Evolutionary conservation across 305 asterid genomes (phyloP), one percentile per base, ranked within the genome.

Genomic region (Salvia sclarea): DNA sequence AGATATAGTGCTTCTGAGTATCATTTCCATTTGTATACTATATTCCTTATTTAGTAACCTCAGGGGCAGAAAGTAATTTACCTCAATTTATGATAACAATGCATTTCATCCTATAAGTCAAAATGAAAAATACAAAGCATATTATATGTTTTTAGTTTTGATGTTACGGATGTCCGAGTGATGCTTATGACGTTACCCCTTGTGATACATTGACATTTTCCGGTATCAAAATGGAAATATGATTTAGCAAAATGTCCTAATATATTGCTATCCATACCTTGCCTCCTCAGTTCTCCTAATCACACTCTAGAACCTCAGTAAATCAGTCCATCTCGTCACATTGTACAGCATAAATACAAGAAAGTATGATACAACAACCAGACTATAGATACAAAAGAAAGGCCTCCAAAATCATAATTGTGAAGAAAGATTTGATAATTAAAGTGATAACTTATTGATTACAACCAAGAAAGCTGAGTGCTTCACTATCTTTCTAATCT

Each of bases 361-460:
- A 25, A 25, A 25, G 30, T 25, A 25, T 3, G 43, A 4, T 20
- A 55, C 5, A 31, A 11, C 14, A 11, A 41, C 64, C 28, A 57
- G 13, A 41, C 35, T 5, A 13, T 13, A 11, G 17, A 49, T 13
- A 22, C 18, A 13, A 40, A 62, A 53, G 8, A 16, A 16, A 1
- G 9, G 18, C 57, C 22, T 63, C 66, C 21, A 54, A 61, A 14
- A 37, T 61, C 3, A 50, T 13, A 43, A 71, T 54, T 10, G 21
- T 13, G 40, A 28, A 18, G 6, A 8, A 43, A 48, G 0, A 59
- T 7, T 2, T 13, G 22, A 14, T 14, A 20, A 44, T 37, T 5
- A 12, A 24, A 20, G 2, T n/a, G 1, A 53, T 60, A 55, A 37
- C 4, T 30, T 33, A 13, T 41, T 21, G 37, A 62, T 28, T 37